Evolutionary conservation across 192 early-diverging fungal genomes (phyloP).

Genomic region (Neocallimastix lanati): DNA sequence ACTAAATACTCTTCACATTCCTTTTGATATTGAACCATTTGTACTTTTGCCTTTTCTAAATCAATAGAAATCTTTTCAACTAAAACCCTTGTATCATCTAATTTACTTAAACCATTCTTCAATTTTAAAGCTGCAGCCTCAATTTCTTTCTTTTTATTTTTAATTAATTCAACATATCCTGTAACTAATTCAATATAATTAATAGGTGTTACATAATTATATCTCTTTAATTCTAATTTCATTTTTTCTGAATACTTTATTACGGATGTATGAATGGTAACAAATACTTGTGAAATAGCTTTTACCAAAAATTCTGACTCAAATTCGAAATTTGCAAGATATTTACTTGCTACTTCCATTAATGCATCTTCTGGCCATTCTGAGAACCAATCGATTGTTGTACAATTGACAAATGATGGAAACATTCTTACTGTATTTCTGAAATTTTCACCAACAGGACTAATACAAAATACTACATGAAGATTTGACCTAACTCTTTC

Average conservation of each 20-base stretch:
- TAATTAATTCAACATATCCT: not conserved
- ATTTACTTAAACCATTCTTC: constrained; percentile 33
- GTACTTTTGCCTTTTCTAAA: constrained; percentile 37
- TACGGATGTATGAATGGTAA: constrained; percentile 23
- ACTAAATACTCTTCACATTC: constrained; percentile 47
- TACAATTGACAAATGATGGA: constrained; percentile 41
- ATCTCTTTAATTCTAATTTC: constrained; percentile 7
- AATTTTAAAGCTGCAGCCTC: constrained; percentile 30
- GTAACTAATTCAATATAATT: constrained; percentile 2
- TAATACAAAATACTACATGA: constrained; percentile 42
- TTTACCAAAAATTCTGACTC: constrained; percentile 13
- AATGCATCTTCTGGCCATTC: constrained; percentile 46
- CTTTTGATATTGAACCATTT: constrained; percentile 38
- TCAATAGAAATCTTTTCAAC: constrained; percentile 41
- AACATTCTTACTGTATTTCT: constrained; percentile 31
- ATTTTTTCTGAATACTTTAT: constrained; percentile 33
- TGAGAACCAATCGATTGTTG: constrained; percentile 48
- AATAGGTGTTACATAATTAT: constrained; percentile 1
- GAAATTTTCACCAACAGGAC: constrained; percentile 44
- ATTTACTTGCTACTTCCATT: constrained; percentile 3
- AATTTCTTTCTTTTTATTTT: constrained; percentile 20
- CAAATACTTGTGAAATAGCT: constrained; percentile 27
- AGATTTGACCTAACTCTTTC: constrained; percentile 34
- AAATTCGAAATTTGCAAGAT: not conserved
- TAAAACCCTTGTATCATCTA: constrained; percentile 32